Conservation (phyloP, 2,329 filamentous ascomycete species). For the Cryphonectria radicalis region DNA sequence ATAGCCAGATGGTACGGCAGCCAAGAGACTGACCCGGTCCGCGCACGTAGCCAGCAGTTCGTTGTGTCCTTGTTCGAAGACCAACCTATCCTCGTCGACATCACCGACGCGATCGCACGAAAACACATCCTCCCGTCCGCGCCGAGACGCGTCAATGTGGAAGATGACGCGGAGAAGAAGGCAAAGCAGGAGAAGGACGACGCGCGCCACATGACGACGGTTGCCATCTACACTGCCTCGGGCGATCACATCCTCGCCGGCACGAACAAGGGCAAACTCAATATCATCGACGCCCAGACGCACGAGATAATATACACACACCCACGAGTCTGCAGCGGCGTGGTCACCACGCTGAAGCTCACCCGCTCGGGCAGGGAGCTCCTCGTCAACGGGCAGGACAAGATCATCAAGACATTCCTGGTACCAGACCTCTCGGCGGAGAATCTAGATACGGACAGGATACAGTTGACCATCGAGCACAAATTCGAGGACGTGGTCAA, state of each 20-base stretch:
- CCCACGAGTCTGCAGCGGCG: conserved; percentile 82
- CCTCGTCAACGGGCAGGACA: conserved; percentile 90
- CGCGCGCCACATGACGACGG: conserved; percentile 92
- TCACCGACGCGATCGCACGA: conserved; percentile 68
- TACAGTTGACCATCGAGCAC: conserved; percentile 91
- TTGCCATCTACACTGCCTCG: conserved; percentile 82
- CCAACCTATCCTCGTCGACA: conserved; percentile 84
- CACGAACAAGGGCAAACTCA: conserved; percentile 94
- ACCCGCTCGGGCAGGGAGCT: conserved; percentile 84
- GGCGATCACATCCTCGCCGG: conserved; percentile 90
- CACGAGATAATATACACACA: conserved; percentile 81
- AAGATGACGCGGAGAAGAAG: conserved; percentile 69
- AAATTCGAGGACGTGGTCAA: conserved; percentile 99
- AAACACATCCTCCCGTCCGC: conserved; percentile 81
- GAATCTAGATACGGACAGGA: conserved; percentile 79
- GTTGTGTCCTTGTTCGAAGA: conserved; percentile 94
- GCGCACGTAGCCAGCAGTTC: conserved; percentile 73
- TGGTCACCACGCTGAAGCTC: conserved; percentile 85
- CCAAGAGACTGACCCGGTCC: conserved; percentile 31
- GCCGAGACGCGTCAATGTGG: conserved; percentile 73
- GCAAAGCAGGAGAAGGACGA: conserved; percentile 92
- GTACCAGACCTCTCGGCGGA: conserved; percentile 75
- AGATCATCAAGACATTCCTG: conserved; percentile 90
- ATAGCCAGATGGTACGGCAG: background rate
- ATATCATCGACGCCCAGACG: conserved; percentile 85